phyloP scores from a whole-genome alignment of 345 rosid genomes.

The Ceriops zippeliana region DNA sequence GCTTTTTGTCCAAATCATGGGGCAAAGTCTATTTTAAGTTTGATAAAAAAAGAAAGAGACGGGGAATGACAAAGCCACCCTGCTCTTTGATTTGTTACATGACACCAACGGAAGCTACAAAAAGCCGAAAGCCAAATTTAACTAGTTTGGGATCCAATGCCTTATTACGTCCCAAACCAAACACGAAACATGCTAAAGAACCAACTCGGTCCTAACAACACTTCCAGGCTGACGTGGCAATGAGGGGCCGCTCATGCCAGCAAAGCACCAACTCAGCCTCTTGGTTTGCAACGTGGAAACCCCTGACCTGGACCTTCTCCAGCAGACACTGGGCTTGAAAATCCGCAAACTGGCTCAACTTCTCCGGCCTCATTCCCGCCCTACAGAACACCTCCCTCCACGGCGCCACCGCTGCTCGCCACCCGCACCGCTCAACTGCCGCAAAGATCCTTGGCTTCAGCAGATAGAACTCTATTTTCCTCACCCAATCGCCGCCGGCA shows the following conservation, averaged over 20 bases:
- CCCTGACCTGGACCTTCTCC: constrained; percentile 67
- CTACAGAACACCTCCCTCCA: constrained; percentile 72
- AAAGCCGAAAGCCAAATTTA: no score
- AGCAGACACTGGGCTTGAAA: constrained; percentile 73
- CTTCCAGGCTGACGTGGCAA: constrained; percentile 93
- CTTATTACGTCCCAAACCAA: no score
- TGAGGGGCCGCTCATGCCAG: constrained; percentile 75
- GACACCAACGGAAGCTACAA: no score
- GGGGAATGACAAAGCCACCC: no score
- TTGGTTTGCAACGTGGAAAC: constrained; percentile 87
- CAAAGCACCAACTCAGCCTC: constrained; percentile 86
- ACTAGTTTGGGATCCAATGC: no score
- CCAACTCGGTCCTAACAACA: constrained; percentile 4
- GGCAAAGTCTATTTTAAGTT: no score
- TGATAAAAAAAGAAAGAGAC: no score
- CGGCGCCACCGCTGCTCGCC: constrained; percentile 40
- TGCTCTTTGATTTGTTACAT: no score
- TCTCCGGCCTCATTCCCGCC: constrained; percentile 76
- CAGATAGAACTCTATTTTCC: constrained; percentile 61
- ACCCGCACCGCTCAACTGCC: constrained; percentile 54
- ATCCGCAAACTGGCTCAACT: constrained; percentile 81
- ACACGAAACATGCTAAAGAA: constrained; percentile 15
- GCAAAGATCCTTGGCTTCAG: constrained; percentile 55
- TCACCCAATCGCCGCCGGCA: constrained; percentile 50
- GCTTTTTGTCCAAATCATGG: no score